Evolutionary conservation across 495 filamentous ascomycete genomes (phyloP).

Genomic region (Penicillium maclennaniae): DNA sequence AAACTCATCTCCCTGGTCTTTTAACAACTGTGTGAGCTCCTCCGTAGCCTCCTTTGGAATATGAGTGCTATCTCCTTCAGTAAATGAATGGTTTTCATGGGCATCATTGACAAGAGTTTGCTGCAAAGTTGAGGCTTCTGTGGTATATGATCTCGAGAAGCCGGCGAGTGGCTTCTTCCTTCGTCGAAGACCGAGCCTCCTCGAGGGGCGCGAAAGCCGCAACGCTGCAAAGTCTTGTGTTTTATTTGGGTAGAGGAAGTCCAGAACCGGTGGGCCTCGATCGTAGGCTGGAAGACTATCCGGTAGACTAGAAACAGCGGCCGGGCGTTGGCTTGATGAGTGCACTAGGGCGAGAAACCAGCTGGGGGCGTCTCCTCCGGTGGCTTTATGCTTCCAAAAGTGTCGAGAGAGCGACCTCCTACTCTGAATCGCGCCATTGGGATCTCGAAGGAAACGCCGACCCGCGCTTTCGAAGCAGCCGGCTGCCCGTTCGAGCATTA

Average conservation of each 20-base stretch:
- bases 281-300: constrained; percentile 16
- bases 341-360: constrained; percentile 41
- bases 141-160: constrained; percentile 30
- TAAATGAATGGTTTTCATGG: neutral
- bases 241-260: constrained; percentile 39
- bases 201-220: constrained; percentile 23
- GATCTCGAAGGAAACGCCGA: constrained; percentile 59
- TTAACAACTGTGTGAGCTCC: constrained; percentile 20
- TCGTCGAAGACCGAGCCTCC: constrained; percentile 26
- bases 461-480: constrained; percentile 74
- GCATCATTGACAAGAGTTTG: neutral
- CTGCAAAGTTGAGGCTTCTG: constrained; percentile 17
- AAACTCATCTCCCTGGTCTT: constrained; percentile 14
- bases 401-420: constrained; percentile 57
- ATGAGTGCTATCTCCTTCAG: neutral
- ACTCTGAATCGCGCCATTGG: constrained; percentile 50
- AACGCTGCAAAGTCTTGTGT: constrained; percentile 22
- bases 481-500: constrained; percentile 82
- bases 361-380: constrained; percentile 51
- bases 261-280: constrained; percentile 28
- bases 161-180: constrained; percentile 21
- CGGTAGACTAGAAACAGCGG: constrained; percentile 12
- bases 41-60: constrained; percentile 8
- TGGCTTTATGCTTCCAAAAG: constrained; percentile 64
- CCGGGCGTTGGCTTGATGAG: constrained; percentile 16